phyloP scores from a whole-genome alignment of 2,329 filamentous ascomycete genomes.

The Arthrobotrys conoides region DNA sequence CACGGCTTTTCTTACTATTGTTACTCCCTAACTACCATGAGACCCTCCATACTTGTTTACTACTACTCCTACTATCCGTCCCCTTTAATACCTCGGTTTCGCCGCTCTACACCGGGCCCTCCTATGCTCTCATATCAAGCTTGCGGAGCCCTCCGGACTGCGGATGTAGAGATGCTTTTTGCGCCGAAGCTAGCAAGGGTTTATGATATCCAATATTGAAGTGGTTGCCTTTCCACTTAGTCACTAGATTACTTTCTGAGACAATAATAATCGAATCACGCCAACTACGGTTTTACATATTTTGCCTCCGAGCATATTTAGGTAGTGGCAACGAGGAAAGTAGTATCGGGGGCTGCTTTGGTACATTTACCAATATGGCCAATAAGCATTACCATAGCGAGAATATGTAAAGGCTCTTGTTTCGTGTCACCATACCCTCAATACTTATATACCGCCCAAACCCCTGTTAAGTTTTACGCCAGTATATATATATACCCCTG shows the following conservation, averaged over 20 bases:
- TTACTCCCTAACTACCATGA: not conserved
- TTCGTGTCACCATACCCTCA: not conserved
- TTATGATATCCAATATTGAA: constrained; percentile 11
- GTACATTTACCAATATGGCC: no score
- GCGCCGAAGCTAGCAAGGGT: not conserved
- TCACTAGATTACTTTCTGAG: not conserved
- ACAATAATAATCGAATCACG: not conserved
- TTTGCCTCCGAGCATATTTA: not conserved
- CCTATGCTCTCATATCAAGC: not conserved
- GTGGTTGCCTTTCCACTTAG: not conserved
- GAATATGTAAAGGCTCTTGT: not conserved
- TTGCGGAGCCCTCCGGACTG: not conserved
- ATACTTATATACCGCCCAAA: not conserved
- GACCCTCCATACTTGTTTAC: not conserved
- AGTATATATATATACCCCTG: not conserved
- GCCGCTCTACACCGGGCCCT: not conserved
- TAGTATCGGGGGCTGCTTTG: no score
- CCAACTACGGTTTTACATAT: not conserved
- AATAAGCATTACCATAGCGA: not conserved
- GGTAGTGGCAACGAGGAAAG: no score
- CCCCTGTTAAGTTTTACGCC: not conserved
- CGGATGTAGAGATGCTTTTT: constrained; percentile 23
- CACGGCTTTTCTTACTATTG: not conserved
- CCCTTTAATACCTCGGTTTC: constrained; percentile 38
- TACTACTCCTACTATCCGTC: constrained; percentile 4